Evolutionary conservation across 768 basidiomycete species (phyloP).

Genomic region (Saitozyma podzolica): DNA sequence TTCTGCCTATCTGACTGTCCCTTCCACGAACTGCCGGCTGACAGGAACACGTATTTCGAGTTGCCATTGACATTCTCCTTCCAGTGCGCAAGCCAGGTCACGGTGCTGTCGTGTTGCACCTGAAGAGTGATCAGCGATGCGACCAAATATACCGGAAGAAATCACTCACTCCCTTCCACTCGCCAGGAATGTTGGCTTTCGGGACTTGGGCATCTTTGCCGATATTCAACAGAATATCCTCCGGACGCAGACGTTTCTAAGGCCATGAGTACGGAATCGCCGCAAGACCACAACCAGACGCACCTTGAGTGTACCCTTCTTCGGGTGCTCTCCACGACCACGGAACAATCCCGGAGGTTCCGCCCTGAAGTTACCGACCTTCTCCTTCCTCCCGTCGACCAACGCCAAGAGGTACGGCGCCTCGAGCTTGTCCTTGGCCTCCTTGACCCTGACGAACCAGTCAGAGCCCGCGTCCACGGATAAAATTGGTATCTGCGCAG

Average conservation of each 20-base stretch:
- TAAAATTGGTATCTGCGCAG: too few relatives aligned
- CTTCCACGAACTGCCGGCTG: constrained; percentile 95
- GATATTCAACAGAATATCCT: constrained; percentile 95
- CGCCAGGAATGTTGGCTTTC: constrained; percentile 84
- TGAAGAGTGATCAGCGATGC: constrained; percentile 8
- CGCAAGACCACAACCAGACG: constrained; percentile 5
- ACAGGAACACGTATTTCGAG: constrained; percentile 96
- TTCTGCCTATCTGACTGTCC: constrained; percentile 97
- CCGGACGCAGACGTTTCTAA: constrained; percentile 83
- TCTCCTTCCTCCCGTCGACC: constrained; percentile 96
- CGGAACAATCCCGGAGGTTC: constrained; percentile 98
- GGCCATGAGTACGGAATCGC: neutral
- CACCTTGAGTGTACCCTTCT: constrained; percentile 93
- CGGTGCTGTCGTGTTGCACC: constrained; percentile 79
- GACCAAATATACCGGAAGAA: neutral
- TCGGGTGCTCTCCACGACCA: constrained; percentile 97
- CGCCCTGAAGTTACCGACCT: constrained; percentile 95
- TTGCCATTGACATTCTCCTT: constrained; percentile 95
- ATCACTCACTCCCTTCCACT: constrained; percentile 75
- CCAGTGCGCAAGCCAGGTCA: constrained; percentile 99
- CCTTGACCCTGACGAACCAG: constrained; percentile 61
- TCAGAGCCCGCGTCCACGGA: neutral
- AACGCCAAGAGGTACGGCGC: constrained; percentile 78
- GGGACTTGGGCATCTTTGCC: constrained; percentile 73
- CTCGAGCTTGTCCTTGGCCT: constrained; percentile 77